Evolutionary conservation across 257 asterid genomes (phyloP).

Genomic region (Ligustrum vulgare): DNA sequence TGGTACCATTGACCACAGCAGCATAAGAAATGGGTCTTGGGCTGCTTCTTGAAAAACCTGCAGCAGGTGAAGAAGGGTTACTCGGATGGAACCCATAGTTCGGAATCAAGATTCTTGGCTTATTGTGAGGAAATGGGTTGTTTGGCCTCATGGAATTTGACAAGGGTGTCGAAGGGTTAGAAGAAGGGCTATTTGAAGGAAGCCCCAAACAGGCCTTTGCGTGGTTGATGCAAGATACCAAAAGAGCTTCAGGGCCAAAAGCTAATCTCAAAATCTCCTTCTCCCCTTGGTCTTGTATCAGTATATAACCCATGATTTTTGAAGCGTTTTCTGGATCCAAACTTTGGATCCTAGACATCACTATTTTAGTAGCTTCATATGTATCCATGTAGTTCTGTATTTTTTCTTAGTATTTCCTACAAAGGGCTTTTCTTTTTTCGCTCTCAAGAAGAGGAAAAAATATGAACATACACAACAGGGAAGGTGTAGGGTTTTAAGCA

Average conservation of each 20-base stretch:
- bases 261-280: conserved; percentile 86
- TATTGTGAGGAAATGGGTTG: conserved; percentile 46
- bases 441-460: conserved; percentile 23
- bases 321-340: conserved; percentile 85
- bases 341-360: conserved; percentile 73
- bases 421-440: conserved; percentile 23
- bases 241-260: conserved; percentile 58
- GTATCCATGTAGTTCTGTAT: conserved; percentile 53
- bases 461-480: background rate
- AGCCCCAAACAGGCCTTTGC: conserved; percentile 55
- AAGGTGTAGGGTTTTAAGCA: conserved; percentile 30
- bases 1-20: conserved; percentile 56
- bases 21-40: conserved; percentile 62
- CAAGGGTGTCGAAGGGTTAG: conserved; percentile 43
- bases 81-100: conserved; percentile 50
- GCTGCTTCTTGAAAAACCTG: conserved; percentile 36
- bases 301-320: conserved; percentile 77
- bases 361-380: conserved; percentile 66
- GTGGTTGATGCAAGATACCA: conserved; percentile 55
- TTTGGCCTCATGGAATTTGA: conserved; percentile 31
- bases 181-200: conserved; percentile 35
- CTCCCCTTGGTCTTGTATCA: conserved; percentile 78
- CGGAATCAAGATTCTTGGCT: conserved; percentile 60
- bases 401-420: background rate
- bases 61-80: conserved; percentile 56